phyloP scores from a whole-genome alignment of 306 rosid genomes.

The Fagus sylvatica region DNA sequence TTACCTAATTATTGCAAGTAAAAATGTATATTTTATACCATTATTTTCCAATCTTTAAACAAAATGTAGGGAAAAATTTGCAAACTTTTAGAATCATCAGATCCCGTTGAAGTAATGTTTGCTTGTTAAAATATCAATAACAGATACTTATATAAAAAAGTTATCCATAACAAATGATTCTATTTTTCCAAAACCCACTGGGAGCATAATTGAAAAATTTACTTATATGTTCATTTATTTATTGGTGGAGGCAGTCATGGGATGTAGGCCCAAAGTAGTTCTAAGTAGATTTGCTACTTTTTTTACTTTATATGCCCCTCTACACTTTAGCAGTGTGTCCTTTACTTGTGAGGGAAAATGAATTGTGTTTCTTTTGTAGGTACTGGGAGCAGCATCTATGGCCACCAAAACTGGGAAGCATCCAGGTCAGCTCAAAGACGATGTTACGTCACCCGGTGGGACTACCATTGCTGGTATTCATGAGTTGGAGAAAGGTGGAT shows the following conservation, averaged over 20 bases:
- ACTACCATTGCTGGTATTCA: conserved; percentile 84
- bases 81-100: too few relatives aligned
- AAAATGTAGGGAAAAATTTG: too few relatives aligned
- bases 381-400: conserved; percentile 91
- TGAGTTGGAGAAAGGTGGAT: conserved; percentile 84
- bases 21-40: too few relatives aligned
- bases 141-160: too few relatives aligned
- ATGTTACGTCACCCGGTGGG: conserved; percentile 85
- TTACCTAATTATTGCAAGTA: too few relatives aligned
- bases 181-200: too few relatives aligned
- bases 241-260: not conserved
- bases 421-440: conserved; percentile 88
- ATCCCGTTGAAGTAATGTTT: too few relatives aligned
- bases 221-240: not conserved
- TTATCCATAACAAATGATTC: too few relatives aligned
- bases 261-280: not conserved
- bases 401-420: conserved; percentile 61
- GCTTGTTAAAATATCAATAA: too few relatives aligned
- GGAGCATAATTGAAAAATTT: too few relatives aligned
- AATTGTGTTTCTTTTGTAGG: conserved; percentile 41
- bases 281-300: not conserved
- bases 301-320: conserved; percentile 10
- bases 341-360: not conserved
- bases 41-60: too few relatives aligned
- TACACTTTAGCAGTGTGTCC: not conserved